phyloP scores from a whole-genome alignment of 352 stramenopile genomes.

The Phytophthora gonapodyides region DNA sequence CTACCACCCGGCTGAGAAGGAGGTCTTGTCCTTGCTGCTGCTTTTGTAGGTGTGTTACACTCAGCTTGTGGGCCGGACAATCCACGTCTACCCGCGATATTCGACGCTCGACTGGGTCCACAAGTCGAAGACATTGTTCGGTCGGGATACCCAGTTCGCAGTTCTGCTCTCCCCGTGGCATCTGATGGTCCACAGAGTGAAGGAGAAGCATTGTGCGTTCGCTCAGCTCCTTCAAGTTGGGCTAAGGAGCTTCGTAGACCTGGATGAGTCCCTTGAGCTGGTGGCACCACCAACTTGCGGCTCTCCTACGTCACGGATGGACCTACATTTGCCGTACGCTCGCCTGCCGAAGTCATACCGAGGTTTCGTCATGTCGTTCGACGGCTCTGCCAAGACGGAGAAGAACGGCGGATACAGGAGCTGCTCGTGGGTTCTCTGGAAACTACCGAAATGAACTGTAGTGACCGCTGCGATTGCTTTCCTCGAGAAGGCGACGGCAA shows the following conservation, averaged over 20 bases:
- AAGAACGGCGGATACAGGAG: constrained; percentile 13
- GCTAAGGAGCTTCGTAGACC: background rate
- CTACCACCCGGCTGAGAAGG: constrained; percentile 13
- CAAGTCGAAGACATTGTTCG: constrained; percentile 12
- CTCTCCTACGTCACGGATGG: background rate
- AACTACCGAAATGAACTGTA: constrained; percentile 4
- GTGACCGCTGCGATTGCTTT: constrained; percentile 5
- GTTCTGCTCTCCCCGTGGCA: constrained; percentile 16
- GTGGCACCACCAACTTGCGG: constrained; percentile 4
- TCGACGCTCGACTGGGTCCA: constrained; percentile 27
- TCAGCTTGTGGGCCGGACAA: background rate
- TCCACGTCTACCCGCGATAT: constrained; percentile 21
- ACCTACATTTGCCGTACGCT: constrained; percentile 3
- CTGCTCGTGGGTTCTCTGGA: constrained; percentile 8
- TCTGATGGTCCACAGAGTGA: constrained; percentile 3
- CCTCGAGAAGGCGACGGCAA: background rate
- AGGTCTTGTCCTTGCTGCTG: constrained; percentile 15
- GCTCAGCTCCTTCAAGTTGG: background rate
- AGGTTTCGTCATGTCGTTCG: constrained; percentile 24
- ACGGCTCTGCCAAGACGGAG: constrained; percentile 21
- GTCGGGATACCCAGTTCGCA: constrained; percentile 7
- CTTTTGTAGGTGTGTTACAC: constrained; percentile 19
- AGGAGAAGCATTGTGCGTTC: constrained; percentile 9
- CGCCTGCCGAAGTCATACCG: background rate
- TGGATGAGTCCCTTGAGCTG: constrained; percentile 2